phyloP scores from a whole-genome alignment of 176 grass and related monocot species.

The Triticum dicoccoides region DNA sequence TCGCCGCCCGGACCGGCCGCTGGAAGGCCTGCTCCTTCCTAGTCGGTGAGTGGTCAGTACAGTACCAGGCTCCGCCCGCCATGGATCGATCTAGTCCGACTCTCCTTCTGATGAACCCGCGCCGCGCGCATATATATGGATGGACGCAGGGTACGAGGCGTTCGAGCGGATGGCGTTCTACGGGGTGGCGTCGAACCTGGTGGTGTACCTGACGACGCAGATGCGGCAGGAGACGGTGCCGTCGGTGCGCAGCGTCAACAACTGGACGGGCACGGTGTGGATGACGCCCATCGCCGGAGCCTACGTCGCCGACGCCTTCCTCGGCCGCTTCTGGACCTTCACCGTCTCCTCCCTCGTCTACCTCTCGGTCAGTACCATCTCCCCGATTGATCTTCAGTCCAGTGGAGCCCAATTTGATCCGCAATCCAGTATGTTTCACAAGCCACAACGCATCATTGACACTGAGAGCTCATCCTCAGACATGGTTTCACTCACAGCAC shows the following conservation, averaged over 20 bases:
- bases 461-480: no score
- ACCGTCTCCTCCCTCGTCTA: conserved; percentile 74
- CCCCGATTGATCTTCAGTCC: not conserved
- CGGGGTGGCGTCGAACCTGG: conserved; percentile 75
- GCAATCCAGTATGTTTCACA: not conserved
- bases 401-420: not conserved
- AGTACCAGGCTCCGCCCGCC: no score
- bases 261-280: conserved; percentile 78
- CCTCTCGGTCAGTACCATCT: conserved; percentile 41
- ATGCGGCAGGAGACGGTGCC: conserved; percentile 69
- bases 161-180: conserved; percentile 94
- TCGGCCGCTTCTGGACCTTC: conserved; percentile 89
- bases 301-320: conserved; percentile 71
- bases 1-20: conserved; percentile 54
- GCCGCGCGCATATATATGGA: not conserved
- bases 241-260: conserved; percentile 71
- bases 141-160: conserved; percentile 53
- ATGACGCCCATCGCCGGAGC: conserved; percentile 71
- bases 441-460: no score
- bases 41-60: conserved; percentile 39
- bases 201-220: conserved; percentile 73
- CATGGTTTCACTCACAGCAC: not conserved
- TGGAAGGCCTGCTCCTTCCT: conserved; percentile 81
- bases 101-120: not conserved
- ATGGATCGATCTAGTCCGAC: no score